Conservation (phyloP, 2,329 filamentous ascomycete genomes). For the Botrytis tulipae region DNA sequence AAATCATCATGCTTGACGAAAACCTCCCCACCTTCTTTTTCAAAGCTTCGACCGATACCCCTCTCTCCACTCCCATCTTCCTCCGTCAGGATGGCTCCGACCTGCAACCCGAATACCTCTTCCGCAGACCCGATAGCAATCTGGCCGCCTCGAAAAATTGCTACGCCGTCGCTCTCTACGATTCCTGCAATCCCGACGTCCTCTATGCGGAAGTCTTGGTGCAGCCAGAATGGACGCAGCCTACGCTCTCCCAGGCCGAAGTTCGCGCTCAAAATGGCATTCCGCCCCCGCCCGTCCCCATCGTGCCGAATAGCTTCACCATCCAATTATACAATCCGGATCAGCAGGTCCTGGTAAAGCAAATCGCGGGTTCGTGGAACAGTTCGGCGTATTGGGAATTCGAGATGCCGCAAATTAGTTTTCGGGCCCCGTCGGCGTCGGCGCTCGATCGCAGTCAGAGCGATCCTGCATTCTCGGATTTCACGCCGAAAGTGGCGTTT, state of each 20-base stretch:
- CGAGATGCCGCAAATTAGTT: slow-evolving; percentile 82
- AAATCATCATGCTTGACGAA: slow-evolving; percentile 74
- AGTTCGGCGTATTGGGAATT: slow-evolving; percentile 85
- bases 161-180: slow-evolving; percentile 83
- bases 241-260: slow-evolving; percentile 77
- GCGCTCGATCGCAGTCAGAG: slow-evolving; percentile 71
- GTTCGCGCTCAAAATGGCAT: slow-evolving; percentile 68
- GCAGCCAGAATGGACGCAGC: slow-evolving; percentile 81
- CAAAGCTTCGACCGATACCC: slow-evolving; percentile 50
- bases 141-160: slow-evolving; percentile 70
- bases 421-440: slow-evolving; percentile 75
- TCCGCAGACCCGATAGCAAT: slow-evolving; percentile 73
- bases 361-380: slow-evolving; percentile 75
- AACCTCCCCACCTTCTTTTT: slow-evolving; percentile 76
- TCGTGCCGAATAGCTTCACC: slow-evolving; percentile 75
- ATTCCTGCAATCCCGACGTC: slow-evolving; percentile 76
- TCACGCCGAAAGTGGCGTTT: slow-evolving; percentile 75
- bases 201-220: slow-evolving; percentile 85
- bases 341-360: slow-evolving; percentile 70
- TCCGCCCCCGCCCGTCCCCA: slow-evolving; percentile 64
- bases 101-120: slow-evolving; percentile 73
- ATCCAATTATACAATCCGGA: slow-evolving; percentile 94
- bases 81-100: slow-evolving; percentile 75
- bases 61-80: slow-evolving; percentile 54
- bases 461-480: slow-evolving; percentile 53